Evolutionary conservation across 2,329 filamentous ascomycete species (phyloP), one percentile per base, ranked within the genome.

Genomic region (Trichoderma cornu-damae): DNA sequence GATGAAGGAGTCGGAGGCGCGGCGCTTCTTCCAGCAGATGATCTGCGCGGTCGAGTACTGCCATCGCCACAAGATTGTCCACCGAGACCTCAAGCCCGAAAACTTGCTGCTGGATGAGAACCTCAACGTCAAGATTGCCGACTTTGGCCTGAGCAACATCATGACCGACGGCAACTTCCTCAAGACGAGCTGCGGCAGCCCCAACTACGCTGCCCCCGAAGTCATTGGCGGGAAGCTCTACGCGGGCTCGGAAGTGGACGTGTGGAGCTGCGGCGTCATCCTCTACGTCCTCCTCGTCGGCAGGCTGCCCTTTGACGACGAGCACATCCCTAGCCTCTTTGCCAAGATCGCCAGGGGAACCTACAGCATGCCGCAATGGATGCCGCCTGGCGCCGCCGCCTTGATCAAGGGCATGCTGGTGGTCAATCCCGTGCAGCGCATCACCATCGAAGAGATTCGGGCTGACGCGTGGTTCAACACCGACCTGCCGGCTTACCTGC

Each of bases 131-230:
- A 99, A 99, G 78, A 99, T 99, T 75, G 94, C 94, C 67, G 94
- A 99, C 74, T 99, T 99, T 65, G 94, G 94, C 58, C 79, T 99
- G 58, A 97, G 93, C 77, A 99, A 99, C 71, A 99, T 99, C 75
- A 99, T 99, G 94, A 97, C 94, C 0, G 94, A 99, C 70, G 94
- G 94, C 24, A 99, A 99, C 71, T 99, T 99, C 70, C 83, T 99
- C 67, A 97, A 96, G 77, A 99, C 94, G 1, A 97, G 92, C 70
- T 99, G 94, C 68, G 94, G 94, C 53, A 97, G 93, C 69, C 94
- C 94, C 40, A 99, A 99, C 73, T 99, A 99, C 72, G 94, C 94
- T 11, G 94, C 94, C 1, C 94, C 94, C 6, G 94, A 99, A 72
- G 94, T 99, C 60, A 97, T 99, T 68, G 94, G 92, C 56, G 94